Base-by-base conservation (phyloP, 768 basidiomycete species). In the Kwoniella bestiolae region DNA sequence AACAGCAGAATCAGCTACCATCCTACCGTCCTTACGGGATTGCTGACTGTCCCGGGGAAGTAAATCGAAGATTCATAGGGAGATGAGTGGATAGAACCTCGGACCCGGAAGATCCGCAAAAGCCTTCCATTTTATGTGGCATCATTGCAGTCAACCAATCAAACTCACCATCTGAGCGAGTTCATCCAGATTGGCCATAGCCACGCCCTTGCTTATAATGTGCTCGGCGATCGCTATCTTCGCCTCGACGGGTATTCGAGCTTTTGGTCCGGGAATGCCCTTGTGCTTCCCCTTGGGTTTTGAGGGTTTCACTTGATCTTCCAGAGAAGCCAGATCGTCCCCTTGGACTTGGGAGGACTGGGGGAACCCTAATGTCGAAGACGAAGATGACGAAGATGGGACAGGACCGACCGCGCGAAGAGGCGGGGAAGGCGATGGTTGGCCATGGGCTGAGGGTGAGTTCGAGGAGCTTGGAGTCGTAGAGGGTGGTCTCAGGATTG, bases 181-280 rank as follows among this genome's bases (percentile, higher is more conserved):
- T 25, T 55, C 68, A 41, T 65, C 65, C 6, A 69, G 32, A 18
- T 69, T 60, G 18, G 69, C 46, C 44, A 49, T 50, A 1, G 45
- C 62, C 14, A 65, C 47, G 14, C 71, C 71, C 35, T 50, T 62
- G 5, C n/a, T 38, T 23, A 72, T 67, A 23, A 72, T 67, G 50
- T 69, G 63, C 29, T 62, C 58, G 7, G 65, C 71, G n/a, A 72
- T 63, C 3, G 56, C 49, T 2, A 44, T 29, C 32, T 67, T 69
- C 1, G 60, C 61, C 23, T 58, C 61, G 2, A 34, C 5, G 3
- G 65, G 58, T 26, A 71, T 67, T 6, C 66, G 31, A 25, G 62
- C 61, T 38, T 71, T 71, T 12, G 49, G 52, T 23, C 60, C 56
- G 18, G 65, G 60, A 12, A 49, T 58, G 18, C 65, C 65, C 31